Percentiles rank a stretch among this genome's conserved stretches.
phyloP scores from a whole-genome alignment of 2,329 filamentous ascomycete species.

The Pyrenochaeta sp. region DNA sequence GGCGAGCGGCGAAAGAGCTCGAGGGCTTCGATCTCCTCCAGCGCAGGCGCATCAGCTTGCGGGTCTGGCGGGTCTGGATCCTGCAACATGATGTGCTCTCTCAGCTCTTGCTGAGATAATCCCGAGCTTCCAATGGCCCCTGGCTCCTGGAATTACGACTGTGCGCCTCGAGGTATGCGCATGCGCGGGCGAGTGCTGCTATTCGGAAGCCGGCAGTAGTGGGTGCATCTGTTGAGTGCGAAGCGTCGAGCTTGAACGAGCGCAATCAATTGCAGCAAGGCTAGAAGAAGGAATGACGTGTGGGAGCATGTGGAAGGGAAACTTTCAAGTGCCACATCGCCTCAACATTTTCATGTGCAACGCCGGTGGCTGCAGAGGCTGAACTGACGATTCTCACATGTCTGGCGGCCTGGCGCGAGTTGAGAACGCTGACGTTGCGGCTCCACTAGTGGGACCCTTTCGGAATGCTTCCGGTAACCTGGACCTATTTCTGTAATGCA shows the following conservation, averaged over 20 bases:
- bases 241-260: background rate
- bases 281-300: background rate
- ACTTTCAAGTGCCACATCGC: slow-evolving; percentile 24
- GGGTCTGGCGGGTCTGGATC: slow-evolving; percentile 21
- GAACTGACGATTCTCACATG: slow-evolving; percentile 35
- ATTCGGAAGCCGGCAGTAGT: slow-evolving; percentile 11
- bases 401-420: slow-evolving; percentile 32
- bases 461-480: background rate
- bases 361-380: slow-evolving; percentile 27
- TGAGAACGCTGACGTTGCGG: slow-evolving; percentile 41
- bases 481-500: background rate
- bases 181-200: slow-evolving; percentile 9
- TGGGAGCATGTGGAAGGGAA: slow-evolving; percentile 1
- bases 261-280: slow-evolving; percentile 17
- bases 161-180: background rate
- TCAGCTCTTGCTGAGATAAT: background rate
- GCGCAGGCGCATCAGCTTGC: slow-evolving; percentile 27
- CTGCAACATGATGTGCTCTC: slow-evolving; percentile 11
- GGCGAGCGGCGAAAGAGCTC: slow-evolving; percentile 50
- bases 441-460: slow-evolving; percentile 15
- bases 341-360: slow-evolving; percentile 15
- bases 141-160: background rate
- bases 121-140: background rate
- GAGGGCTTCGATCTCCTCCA: slow-evolving; percentile 39
- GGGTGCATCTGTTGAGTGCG: slow-evolving; percentile 18